Evolutionary conservation across 768 basidiomycete species (phyloP).

Genomic region (Lentinus tigrinus): DNA sequence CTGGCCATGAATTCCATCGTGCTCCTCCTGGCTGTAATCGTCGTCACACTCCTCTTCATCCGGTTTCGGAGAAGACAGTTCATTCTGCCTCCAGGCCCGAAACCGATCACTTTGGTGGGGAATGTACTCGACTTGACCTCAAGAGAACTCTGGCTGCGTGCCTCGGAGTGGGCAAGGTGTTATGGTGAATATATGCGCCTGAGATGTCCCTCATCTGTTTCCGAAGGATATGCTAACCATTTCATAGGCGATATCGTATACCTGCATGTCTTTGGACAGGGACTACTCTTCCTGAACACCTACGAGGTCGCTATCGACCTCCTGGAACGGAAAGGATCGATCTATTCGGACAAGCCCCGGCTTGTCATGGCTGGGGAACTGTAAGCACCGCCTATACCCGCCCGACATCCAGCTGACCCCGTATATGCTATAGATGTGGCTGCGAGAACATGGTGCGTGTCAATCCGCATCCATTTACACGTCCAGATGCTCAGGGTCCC

Average conservation of each 20-base stretch:
- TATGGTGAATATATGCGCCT: slow-evolving; percentile 47
- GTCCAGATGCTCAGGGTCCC: no score
- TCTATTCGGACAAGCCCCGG: slow-evolving; percentile 74
- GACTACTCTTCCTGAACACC: slow-evolving; percentile 66
- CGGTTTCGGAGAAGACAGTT: background rate
- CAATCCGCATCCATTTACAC: no score
- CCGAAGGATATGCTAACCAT: background rate
- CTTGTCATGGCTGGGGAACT: slow-evolving; percentile 72
- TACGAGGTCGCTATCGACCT: slow-evolving; percentile 59
- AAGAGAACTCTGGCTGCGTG: slow-evolving; percentile 66
- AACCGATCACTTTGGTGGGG: slow-evolving; percentile 61
- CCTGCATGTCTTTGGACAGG: slow-evolving; percentile 63
- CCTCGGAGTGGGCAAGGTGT: slow-evolving; percentile 56
- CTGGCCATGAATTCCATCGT: no score
- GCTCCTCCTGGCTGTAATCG: background rate
- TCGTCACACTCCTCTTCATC: background rate
- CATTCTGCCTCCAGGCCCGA: slow-evolving; percentile 62
- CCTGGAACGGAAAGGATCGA: slow-evolving; percentile 65
- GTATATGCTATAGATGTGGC: slow-evolving; percentile 41
- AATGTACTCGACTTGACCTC: slow-evolving; percentile 60
- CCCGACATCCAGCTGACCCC: background rate
- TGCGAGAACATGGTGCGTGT: slow-evolving; percentile 61
- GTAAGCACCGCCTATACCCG: slow-evolving; percentile 37
- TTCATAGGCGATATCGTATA: slow-evolving; percentile 60
- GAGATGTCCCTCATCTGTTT: background rate